Evolutionary conservation across 2,329 filamentous ascomycete species (phyloP).

Genomic region (Biscogniauxia sp.): DNA sequence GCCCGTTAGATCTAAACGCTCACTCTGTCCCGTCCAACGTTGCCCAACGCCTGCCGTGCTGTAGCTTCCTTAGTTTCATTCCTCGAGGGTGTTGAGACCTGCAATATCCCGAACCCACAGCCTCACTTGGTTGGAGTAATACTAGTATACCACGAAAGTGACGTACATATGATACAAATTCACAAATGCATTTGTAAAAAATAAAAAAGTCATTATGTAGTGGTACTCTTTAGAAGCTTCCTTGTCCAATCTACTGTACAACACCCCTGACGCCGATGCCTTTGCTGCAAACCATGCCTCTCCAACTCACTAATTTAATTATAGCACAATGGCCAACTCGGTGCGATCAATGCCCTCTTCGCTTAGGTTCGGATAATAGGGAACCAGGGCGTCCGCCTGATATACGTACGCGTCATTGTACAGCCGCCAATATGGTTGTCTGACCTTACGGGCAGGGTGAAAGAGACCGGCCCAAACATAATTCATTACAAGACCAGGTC

Average conservation of each 20-base stretch:
- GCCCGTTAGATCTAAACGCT: neutral
- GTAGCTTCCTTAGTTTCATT: neutral
- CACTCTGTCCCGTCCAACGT: neutral
- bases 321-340: conserved; percentile 82
- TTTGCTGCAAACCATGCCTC: neutral
- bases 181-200: neutral
- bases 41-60: neutral
- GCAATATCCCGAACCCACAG: neutral
- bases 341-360: conserved; percentile 76
- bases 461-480: conserved; percentile 98
- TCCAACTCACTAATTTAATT: conserved; percentile 27
- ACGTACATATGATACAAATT: neutral
- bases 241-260: conserved; percentile 19
- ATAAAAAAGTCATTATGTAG: neutral
- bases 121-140: neutral
- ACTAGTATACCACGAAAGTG: neutral
- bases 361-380: conserved; percentile 86
- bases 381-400: conserved; percentile 89
- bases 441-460: conserved; percentile 92
- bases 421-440: conserved; percentile 91
- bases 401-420: conserved; percentile 98
- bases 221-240: conserved; percentile 1
- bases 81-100: neutral
- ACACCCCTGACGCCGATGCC: conserved; percentile 4
- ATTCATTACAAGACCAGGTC: conserved; percentile 90